Base-by-base conservation (phyloP, 139 green algal genomes). In the Penium margaritaceum region DNA sequence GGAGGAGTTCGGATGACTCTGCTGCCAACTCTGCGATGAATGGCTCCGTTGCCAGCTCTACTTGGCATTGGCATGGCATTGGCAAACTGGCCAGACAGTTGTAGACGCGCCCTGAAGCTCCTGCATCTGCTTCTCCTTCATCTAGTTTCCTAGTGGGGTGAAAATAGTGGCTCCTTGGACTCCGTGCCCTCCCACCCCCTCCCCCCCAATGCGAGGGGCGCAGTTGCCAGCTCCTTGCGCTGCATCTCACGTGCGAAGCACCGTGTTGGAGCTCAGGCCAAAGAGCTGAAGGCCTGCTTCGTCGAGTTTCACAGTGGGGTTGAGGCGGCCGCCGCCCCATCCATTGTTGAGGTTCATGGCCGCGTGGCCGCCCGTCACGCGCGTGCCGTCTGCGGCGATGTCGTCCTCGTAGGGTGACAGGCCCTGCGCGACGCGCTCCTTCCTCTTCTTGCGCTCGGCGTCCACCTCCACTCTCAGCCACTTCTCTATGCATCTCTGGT, bases 401-500 rank as follows among this genome's bases (percentile, higher is more conserved):
- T 47, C 68, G 64, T 5, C 64, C 5, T 6, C 15, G n/a, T 27
- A 17, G 12, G 54, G 27, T n/a, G n/a, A n/a, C 15, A 57, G 55
- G 7, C 68, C 68, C 5, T 3, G 4, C 43, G 68, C 33, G 7
- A n/a, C 27, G 5, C 68, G 34, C 70, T 78, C 70, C 9, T 77
- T 78, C 4, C 29, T 30, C 21, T 21, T 30, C 9, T 54, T 78
- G 4, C 61, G 60, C 27, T 58, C 61, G 5, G 6, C 36, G 12
- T 78, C 15, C n/a, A 75, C 9, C 6, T 78, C 70, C 38, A 27
- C 43, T 5, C 70, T 24, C 55, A 78, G 41, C 70, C 70, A 78
- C 51, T 74, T 54, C 43, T 78, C 70, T n/a, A 78, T 36, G 5
- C 63, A 76, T 34, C 70, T 51, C 70, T 78, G 70, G n/a, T n/a